Evolutionary conservation across 495 filamentous ascomycete genomes (phyloP), one percentile per base, ranked within the genome.

Genomic region (Podospora tetraspora): DNA sequence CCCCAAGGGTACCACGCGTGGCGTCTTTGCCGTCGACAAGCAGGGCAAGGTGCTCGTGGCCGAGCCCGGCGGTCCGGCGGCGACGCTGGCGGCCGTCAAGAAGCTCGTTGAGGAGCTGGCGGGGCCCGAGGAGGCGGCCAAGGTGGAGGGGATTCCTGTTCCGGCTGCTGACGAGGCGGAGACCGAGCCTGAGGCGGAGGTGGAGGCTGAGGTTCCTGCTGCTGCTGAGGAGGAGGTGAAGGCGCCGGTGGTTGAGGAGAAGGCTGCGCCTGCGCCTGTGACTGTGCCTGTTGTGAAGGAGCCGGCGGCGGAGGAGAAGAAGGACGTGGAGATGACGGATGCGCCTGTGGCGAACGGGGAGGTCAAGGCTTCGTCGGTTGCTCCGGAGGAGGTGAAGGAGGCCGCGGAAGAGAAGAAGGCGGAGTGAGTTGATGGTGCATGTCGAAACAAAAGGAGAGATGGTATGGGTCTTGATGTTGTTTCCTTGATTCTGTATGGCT

Each of bases 11-110:
- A 96, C 91, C 32, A 86, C 80, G 30, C 86, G 95, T 69, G 94
- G 94, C 66, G 91, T 97, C 25, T 93, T 97, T 72, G 92, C 90
- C 63, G 81, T 99, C 68, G 87, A 92, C 74, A 98, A 97, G 79
- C 73, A 71, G 16, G 89, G 88, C 66, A 89, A 88, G 74, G 84
- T 92, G 52, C 84, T 91, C 25, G 85, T 86, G 21, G 81, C 82
- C 25, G 84, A 88, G 74, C 69, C 84, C 4, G 89, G 88, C 30
- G 80, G 85, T n/a, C 89, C 89, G 16, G 81, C 80, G 27, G 80
- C 75, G 21, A 91, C 89, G 6, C 81, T 89, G 56, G 80, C 83
- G 0, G 84, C 83, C 13, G 86, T 88, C 8, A 81, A 84, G 80
- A 82, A 77, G 74, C 64, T 88, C 22, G 84, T 86, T 22, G 77